Base-by-base conservation (phyloP, 768 basidiomycete genomes). In the Suillus americanus region DNA sequence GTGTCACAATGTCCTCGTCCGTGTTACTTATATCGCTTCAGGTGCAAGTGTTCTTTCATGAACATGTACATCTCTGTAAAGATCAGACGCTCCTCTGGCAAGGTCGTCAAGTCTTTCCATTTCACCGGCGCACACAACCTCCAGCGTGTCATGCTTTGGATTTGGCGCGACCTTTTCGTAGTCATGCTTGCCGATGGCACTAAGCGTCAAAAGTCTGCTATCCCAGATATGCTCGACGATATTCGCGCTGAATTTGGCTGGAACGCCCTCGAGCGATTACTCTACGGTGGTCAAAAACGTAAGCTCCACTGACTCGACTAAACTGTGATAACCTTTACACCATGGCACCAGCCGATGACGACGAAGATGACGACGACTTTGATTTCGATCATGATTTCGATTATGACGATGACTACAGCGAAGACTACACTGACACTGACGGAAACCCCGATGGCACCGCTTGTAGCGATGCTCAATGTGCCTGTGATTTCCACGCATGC, bases 121-220 rank as follows among this genome's bases (percentile, higher is more conserved):
- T 71, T 88, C 25, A 72, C 73, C 3, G 87, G 87, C 4, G 82
- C 81, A 1, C 79, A 81, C 37, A 78, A 78, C 28, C 75, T 88
- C 23, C 78, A 82, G 33, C 75, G 74, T 16, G 77, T 83, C 46
- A 64, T 85, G 7, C 73, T 88, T 20, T 90, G 87, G 86, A 83
- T 90, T 61, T 90, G 89, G 89, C 81, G 89, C 7, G 89, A 90
- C 65, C 78, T 90, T 23, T 85, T 90, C 65, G 71, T 90, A 10
- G 83, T 82, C 30, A 75, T 90, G 72, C 79, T 86, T 9, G 80
- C 82, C 0, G 74, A 69, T 64, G 72, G 79, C 67, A 61, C 74
- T 46, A 62, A 69, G 68, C 65, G 72, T 53, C 67, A 74, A 41
- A 68, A 66, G 61, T 70, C 75, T 48, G 65, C 67, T 57, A 75